phyloP scores from a whole-genome alignment of 179 eudicot genomes.

The Drosera spatulata region DNA sequence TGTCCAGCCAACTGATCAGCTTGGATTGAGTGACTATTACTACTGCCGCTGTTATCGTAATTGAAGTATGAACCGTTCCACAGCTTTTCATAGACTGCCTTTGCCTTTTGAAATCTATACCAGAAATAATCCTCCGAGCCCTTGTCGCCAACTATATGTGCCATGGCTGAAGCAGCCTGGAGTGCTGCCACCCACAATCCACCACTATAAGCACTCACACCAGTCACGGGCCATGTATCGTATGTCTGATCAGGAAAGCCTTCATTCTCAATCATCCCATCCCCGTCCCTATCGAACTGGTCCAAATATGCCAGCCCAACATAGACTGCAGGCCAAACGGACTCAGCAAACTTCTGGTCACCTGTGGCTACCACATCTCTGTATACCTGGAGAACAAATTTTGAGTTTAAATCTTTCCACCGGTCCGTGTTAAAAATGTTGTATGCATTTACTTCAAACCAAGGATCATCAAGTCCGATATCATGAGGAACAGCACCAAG shows the following conservation, averaged over 20 bases:
- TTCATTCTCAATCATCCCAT: slow-evolving; percentile 98
- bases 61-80: slow-evolving; percentile 97
- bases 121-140: slow-evolving; percentile 79
- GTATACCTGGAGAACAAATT: slow-evolving; percentile 88
- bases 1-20: slow-evolving; percentile 99
- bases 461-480: slow-evolving; percentile 84
- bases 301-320: slow-evolving; percentile 95
- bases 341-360: slow-evolving; percentile 69
- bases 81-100: slow-evolving; percentile 57
- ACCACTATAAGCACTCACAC: slow-evolving; percentile 94
- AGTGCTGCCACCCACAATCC: slow-evolving; percentile 97
- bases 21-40: slow-evolving; percentile 77
- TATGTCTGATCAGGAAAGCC: slow-evolving; percentile 99
- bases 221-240: slow-evolving; percentile 91
- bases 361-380: slow-evolving; percentile 83
- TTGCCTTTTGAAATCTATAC: slow-evolving; percentile 76
- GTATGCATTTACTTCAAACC: slow-evolving; percentile 91
- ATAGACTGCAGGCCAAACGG: slow-evolving; percentile 98
- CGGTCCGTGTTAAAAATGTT: slow-evolving; percentile 65
- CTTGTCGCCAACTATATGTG: slow-evolving; percentile 74
- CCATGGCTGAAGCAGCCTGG: slow-evolving; percentile 91
- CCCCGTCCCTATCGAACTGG: slow-evolving; percentile 90
- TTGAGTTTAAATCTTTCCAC: slow-evolving; percentile 97
- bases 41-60: slow-evolving; percentile 67
- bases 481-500: slow-evolving; percentile 99